These are phyloP conservation scores for Plasmodium relictum DNA, from an alignment of 169 alveolate species.

Conservation along the genomic window DNA sequence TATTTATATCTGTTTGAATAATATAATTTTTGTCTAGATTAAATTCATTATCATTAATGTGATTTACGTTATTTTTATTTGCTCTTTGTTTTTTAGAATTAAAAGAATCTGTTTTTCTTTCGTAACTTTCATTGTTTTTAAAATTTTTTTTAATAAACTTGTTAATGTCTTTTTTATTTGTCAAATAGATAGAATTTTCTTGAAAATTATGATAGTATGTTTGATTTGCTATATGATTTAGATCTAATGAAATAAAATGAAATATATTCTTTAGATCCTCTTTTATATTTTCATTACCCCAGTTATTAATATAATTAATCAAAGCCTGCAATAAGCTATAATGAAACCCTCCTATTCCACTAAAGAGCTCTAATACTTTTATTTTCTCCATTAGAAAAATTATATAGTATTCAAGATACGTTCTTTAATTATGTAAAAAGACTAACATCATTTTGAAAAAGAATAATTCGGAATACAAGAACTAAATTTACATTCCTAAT, in stretches of 20 bases:
- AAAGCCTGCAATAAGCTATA: conserved; percentile 57
- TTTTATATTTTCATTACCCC: not conserved
- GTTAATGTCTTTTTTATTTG: conserved; percentile 29
- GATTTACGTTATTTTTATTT: not conserved
- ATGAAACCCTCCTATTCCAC: conserved; percentile 77
- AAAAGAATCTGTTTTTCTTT: not conserved
- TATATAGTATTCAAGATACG: too few relatives aligned
- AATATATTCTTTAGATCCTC: not conserved
- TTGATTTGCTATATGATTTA: conserved; percentile 52
- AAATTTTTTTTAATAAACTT: conserved; percentile 25
- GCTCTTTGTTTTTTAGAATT: not conserved
- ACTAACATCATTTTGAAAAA: too few relatives aligned
- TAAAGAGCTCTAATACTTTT: conserved; percentile 52
- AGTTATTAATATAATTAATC: conserved; percentile 22
- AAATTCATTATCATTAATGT: not conserved
- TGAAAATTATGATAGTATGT: conserved; percentile 55
- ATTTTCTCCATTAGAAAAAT: conserved; percentile 18
- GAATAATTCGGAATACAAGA: too few relatives aligned
- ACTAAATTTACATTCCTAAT: too few relatives aligned
- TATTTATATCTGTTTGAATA: conserved; percentile 75
- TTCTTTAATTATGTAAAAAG: too few relatives aligned
- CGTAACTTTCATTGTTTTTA: not conserved
- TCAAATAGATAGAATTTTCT: conserved; percentile 34
- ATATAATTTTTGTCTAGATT: conserved; percentile 23
- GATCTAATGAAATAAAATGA: conserved; percentile 55